Percentiles rank a stretch among this genome's conserved stretches.
phyloP scores from a whole-genome alignment of 495 filamentous ascomycete genomes.

The Lentithecium fluviatile region DNA sequence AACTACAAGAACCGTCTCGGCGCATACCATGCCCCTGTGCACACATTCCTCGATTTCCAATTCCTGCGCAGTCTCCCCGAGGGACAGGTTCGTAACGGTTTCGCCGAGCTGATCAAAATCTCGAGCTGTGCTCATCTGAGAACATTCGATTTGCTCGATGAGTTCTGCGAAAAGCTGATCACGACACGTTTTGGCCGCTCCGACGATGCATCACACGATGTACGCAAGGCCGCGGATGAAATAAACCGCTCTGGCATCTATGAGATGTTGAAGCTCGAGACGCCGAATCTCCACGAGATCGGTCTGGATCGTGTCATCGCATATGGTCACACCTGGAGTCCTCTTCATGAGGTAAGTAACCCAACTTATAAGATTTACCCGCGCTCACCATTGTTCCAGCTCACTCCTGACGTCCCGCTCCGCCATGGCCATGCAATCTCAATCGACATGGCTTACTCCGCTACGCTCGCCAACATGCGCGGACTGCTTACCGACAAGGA shows the following conservation, averaged over 20 bases:
- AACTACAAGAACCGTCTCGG: conserved; percentile 65
- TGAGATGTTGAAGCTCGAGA: conserved; percentile 64
- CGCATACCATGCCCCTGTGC: conserved; percentile 64
- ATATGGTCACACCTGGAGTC: conserved; percentile 69
- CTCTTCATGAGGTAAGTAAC: conserved; percentile 51
- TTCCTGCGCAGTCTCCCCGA: conserved; percentile 60
- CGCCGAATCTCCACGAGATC: conserved; percentile 64
- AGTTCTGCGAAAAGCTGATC: conserved; percentile 61
- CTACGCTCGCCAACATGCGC: conserved; percentile 56
- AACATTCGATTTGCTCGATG: conserved; percentile 61
- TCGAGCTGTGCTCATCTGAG: conserved; percentile 59
- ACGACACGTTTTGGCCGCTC: conserved; percentile 55
- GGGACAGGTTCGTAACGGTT: conserved; percentile 63
- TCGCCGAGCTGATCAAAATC: conserved; percentile 68
- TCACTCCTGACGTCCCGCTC: conserved; percentile 58
- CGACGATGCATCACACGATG: conserved; percentile 49
- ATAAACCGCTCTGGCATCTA: conserved; percentile 60
- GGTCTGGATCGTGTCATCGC: conserved; percentile 63
- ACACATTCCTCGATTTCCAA: conserved; percentile 65
- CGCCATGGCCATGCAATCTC: conserved; percentile 66
- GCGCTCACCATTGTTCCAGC: conserved; percentile 18
- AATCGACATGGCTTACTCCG: conserved; percentile 67
- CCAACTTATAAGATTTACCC: neutral
- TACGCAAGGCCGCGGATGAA: conserved; percentile 56
- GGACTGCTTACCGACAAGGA: conserved; percentile 54